Conservation (phyloP, 345 rosid species). For the Populus euphratica region DNA sequence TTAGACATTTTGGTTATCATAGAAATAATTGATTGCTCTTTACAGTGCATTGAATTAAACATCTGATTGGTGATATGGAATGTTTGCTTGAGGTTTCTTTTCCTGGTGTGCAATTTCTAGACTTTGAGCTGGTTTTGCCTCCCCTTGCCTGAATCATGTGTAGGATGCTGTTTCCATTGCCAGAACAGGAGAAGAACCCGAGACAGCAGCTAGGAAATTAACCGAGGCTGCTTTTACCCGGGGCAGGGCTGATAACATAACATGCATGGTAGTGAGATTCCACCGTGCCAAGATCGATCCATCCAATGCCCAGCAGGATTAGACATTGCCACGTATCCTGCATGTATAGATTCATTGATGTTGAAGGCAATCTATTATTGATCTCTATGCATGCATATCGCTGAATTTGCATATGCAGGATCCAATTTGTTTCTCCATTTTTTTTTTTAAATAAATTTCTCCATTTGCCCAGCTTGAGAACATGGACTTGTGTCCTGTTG, state of each 20-base stretch:
- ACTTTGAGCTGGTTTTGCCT: not conserved
- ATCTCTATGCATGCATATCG: conserved; percentile 27
- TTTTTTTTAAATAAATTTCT: conserved; percentile 10
- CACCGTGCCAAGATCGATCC: conserved; percentile 44
- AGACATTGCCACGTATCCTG: conserved; percentile 9
- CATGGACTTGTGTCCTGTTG: not conserved
- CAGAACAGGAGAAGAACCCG: conserved; percentile 70
- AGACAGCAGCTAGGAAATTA: conserved; percentile 78
- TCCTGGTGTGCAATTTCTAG: not conserved
- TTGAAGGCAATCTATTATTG: conserved; percentile 3
- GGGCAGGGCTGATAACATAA: conserved; percentile 96
- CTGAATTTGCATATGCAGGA: conserved; percentile 31
- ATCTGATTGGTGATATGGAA: not conserved
- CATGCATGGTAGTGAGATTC: conserved; percentile 89
- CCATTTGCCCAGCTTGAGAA: not conserved
- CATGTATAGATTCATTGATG: conserved; percentile 25
- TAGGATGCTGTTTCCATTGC: conserved; percentile 90
- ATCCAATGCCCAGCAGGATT: conserved; percentile 23
- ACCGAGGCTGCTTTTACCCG: conserved; percentile 75
- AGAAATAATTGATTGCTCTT: not conserved
- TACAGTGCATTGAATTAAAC: not conserved
- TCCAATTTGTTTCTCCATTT: conserved; percentile 40
- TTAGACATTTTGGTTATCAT: not conserved
- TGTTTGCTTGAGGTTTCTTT: not conserved
- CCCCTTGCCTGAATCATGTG: not conserved